Conservation (phyloP, 2,329 filamentous ascomycete genomes). For the Malbranchea zuffiana region DNA sequence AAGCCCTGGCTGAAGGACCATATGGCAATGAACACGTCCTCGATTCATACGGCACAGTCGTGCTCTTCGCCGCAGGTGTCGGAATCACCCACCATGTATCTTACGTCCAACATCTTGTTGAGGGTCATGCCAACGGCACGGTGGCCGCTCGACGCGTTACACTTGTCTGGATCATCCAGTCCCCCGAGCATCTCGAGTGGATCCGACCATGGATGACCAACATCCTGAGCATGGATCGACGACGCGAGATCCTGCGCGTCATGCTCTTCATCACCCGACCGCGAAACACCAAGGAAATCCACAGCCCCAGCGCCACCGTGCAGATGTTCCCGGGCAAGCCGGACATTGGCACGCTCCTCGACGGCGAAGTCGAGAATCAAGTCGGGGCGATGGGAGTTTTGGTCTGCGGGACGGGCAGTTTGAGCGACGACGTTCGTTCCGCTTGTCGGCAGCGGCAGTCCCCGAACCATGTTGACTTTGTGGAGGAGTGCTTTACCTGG, state of each 20-base stretch:
- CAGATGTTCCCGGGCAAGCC: conserved; percentile 88
- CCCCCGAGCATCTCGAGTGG: conserved; percentile 84
- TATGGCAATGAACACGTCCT: conserved; percentile 77
- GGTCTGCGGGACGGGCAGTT: conserved; percentile 62
- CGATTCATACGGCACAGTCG: conserved; percentile 80
- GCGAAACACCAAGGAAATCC: conserved; percentile 69
- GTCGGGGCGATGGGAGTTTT: conserved; percentile 81
- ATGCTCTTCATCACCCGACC: conserved; percentile 86
- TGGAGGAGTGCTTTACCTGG: conserved; percentile 62
- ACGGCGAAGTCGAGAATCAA: conserved; percentile 70
- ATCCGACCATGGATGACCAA: conserved; percentile 73
- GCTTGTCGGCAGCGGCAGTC: conserved; percentile 55
- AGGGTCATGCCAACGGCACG: conserved; percentile 57
- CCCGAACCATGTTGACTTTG: conserved; percentile 56
- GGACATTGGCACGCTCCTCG: conserved; percentile 66
- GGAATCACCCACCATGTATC: conserved; percentile 94
- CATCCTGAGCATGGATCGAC: conserved; percentile 67
- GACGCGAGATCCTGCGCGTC: conserved; percentile 72
- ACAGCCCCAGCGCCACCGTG: conserved; percentile 65
- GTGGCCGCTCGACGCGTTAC: conserved; percentile 72
- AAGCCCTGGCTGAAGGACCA: conserved; percentile 76
- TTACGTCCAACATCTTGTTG: conserved; percentile 66
- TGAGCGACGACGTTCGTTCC: conserved; percentile 64
- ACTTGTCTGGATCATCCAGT: conserved; percentile 86
- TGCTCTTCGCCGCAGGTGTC: conserved; percentile 84